Evolutionary conservation across 176 grass and related monocot genomes (phyloP), one percentile per base, ranked within the genome.

Genomic region (Luzula sylvatica): DNA sequence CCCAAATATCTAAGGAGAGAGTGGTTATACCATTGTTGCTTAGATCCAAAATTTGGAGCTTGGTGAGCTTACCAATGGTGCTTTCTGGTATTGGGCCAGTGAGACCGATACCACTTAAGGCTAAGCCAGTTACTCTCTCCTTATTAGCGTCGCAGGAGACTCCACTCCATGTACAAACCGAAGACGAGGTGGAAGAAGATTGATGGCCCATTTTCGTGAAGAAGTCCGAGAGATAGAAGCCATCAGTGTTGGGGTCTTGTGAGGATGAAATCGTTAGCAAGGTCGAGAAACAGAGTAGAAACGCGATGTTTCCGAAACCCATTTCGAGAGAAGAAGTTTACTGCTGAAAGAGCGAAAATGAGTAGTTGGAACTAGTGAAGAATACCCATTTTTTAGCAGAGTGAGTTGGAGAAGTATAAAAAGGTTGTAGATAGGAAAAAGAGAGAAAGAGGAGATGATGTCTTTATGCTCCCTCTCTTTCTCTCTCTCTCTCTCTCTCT

Each of bases 191-290:
- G 16, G 70, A 47, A 59, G 74, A 54, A 52, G 21, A 22, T n/a
- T 26, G 14, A 19, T 46, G 40, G 13, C 78, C 68, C 58, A 86
- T 76, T 67, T 65, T 77, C 27, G 8, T 32, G 65, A 86, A 83
- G 61, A 98, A 98, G 11, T 42, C 35, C 17, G 75, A 51, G 41
- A 98, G 71, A 63, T 82, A 83, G 68, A 26, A 82, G 32, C 53
- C 92, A 66, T 98, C 92, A 29, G 92, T 74, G 78, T 98, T 86
- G 38, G 75, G 85, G 25, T 89, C 81, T 58, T 82, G 85, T 28
- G 74, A 73, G 64, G 55, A 56, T 11, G 49, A 47, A 24, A 22
- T 50, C 19, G 44, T 26, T 1, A 64, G 16, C 5, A 64, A 18
- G 23, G 47, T 14, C 5, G 28, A 7, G 14, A 64, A 9, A 64